Base-by-base conservation (phyloP, 805 yeast species). In the Lachancea thermotolerans region DNA sequence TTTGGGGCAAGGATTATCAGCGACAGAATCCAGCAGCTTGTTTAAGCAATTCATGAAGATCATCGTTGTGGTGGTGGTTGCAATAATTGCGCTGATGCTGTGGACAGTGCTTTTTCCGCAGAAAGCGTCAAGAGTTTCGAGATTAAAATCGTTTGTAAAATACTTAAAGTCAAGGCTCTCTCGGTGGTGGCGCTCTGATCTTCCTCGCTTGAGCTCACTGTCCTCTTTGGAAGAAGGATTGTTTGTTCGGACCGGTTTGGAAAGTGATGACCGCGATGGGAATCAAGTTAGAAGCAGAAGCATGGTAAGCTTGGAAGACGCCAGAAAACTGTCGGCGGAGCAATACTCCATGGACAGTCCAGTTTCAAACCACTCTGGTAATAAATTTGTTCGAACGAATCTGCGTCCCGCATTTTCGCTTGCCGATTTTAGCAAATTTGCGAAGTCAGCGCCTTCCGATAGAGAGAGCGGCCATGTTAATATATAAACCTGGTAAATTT, bases 361-460 rank as follows among this genome's bases (percentile, higher is more conserved):
- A 37, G 12, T 32, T 12, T 14, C 18, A 18, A 21, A 16, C 27
- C 21, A 4, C 9, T 35, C 17, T 11, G 27, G 16, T 10, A 16
- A 8, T 21, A 27, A 9, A 11, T 29, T 18, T 11, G 36, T 31
- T 12, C 27, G 43, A 12, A 15, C 12, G 27, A 49, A 47, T 25
- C 41, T 55, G 35, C 49, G 56, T 33, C 48, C 59, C 4, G 55
- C 56, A 10, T 56, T 58, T 36, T 58, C 60, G 0, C 35, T 62
- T 37, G 58, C 66, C 1, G 66, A 62, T 42, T 62, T 62, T 39
- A 58, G 62, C 10, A 59, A 57, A 37, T 59, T 56, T 37, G 54
- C 55, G 40, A 44, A 15, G 16, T 25, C 47, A 3, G 39, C 37
- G n/a, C 17, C 29, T n/a, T 15, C 35, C 9, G 37, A 33, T 12